Evolutionary conservation across 805 yeast genomes (phyloP), one percentile per base, ranked within the genome.

Genomic region (Myxozyma geophila): DNA sequence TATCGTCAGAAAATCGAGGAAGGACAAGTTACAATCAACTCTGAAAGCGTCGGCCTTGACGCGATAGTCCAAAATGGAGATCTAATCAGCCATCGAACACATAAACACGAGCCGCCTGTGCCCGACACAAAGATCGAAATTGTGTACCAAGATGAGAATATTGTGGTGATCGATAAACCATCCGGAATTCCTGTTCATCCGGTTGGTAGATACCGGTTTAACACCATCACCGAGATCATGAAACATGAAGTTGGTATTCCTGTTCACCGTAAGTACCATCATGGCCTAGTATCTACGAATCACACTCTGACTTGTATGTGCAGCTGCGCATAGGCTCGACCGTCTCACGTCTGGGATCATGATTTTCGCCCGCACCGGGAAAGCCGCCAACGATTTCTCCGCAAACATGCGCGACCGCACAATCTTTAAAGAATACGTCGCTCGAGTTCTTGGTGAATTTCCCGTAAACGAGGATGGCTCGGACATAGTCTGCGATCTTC

Each of bases 101-200:
- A 92, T 73, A 83, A 95, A 54, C 98, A 93, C 72, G 99, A 95
- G 73, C 97, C 98, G 1, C 85, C 96, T 0, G 92, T 92, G 76
- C 88, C 59, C 43, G 79, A 75, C 63, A 77, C 60, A 72, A 82
- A 83, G 0, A 86, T 91, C 54, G 81, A 82, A 59, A 84, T 90
- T 28, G 88, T 92, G 0, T 82, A 81, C 72, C 90, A 92, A 71
- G 87, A 90, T 73, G 91, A 87, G 7, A 83, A 88, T 55, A 74
- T 91, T 23, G 80, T 95, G 5, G 96, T 89, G 2, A 87, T 95
- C 23, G 96, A 93, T 74, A 95, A 95, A 69, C 99, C 99, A 0
- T 83, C 95, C 3, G 98, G 99, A 0, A 82, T 95, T 1, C 98
- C 99, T 0, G 72, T 90, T 0, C 99, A 95, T 74, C 98, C 99